phyloP scores from a whole-genome alignment of 805 yeast genomes.

The Schizosaccharomyces pombe region DNA sequence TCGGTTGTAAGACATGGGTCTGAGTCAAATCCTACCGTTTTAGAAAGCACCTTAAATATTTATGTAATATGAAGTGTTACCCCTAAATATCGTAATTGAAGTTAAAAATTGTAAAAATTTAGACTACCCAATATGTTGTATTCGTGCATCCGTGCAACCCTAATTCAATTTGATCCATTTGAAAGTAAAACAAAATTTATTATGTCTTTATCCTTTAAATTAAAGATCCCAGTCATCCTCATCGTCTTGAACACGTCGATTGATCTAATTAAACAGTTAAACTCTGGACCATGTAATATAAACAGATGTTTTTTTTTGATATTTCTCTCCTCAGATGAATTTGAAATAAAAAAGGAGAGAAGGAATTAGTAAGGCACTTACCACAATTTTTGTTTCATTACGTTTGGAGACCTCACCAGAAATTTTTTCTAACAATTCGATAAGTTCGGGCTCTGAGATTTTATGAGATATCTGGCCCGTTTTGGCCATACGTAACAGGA shows the following conservation, averaged over 20 bases:
- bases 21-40: too few species aligned
- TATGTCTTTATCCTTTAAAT: background rate
- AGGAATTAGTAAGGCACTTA: slow-evolving; percentile 5
- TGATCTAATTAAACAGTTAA: background rate
- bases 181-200: background rate
- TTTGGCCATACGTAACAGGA: slow-evolving; percentile 45
- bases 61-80: too few species aligned
- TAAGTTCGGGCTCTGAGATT: slow-evolving; percentile 61
- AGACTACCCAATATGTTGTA: too few species aligned
- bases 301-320: too few species aligned
- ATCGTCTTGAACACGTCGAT: background rate
- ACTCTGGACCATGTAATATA: background rate
- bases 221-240: slow-evolving; percentile 1
- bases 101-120: too few species aligned
- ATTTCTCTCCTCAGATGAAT: too few species aligned
- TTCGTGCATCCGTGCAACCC: too few species aligned
- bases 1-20: too few species aligned
- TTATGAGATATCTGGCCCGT: slow-evolving; percentile 56
- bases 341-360: too few species aligned
- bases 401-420: slow-evolving; percentile 39
- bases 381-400: slow-evolving; percentile 39
- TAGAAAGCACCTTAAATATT: too few species aligned
- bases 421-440: slow-evolving; percentile 58
- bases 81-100: too few species aligned
- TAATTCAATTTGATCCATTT: too few species aligned